Evolutionary conservation across 176 grass and related monocot species (phyloP).

Genomic region (Oryza coarctata): DNA sequence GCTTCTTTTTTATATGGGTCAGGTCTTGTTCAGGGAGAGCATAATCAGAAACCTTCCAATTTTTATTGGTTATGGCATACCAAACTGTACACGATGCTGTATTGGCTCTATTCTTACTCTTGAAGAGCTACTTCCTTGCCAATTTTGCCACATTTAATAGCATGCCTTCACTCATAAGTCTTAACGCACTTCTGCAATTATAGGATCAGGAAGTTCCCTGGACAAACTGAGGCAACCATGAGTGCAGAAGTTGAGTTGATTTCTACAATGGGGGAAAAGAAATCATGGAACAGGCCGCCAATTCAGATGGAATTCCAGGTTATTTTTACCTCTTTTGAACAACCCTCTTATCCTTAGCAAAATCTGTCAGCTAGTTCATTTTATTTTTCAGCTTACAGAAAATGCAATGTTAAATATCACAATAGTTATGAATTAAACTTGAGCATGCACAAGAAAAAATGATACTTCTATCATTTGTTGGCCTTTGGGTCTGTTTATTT

Average conservation of each 20-base stretch:
- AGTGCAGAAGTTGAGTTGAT: conserved; percentile 97
- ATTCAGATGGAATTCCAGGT: conserved; percentile 99
- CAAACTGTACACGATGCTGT: background rate
- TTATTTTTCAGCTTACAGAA: conserved; percentile 3
- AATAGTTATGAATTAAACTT: conserved; percentile 8
- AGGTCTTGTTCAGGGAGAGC: background rate
- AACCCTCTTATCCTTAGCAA: background rate
- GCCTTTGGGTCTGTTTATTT: background rate
- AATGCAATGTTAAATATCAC: background rate
- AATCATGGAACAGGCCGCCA: conserved; percentile 84
- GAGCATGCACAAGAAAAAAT: background rate
- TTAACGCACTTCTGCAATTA: conserved; percentile 37
- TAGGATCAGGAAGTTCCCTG: conserved; percentile 99
- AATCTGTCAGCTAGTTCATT: background rate
- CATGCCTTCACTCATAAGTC: conserved; percentile 4
- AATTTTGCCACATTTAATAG: conserved; percentile 10
- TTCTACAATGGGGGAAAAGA: conserved; percentile 99
- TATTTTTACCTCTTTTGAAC: conserved; percentile 11
- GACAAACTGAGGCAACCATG: conserved; percentile 99
- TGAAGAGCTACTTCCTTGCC: background rate
- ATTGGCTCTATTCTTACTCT: conserved; percentile 1
- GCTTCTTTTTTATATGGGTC: background rate
- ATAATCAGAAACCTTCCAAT: background rate
- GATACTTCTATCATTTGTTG: conserved; percentile 7
- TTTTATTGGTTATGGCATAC: background rate